Conservation (phyloP, 139 green algal species). For the Chlamydomonas sp. region DNA sequence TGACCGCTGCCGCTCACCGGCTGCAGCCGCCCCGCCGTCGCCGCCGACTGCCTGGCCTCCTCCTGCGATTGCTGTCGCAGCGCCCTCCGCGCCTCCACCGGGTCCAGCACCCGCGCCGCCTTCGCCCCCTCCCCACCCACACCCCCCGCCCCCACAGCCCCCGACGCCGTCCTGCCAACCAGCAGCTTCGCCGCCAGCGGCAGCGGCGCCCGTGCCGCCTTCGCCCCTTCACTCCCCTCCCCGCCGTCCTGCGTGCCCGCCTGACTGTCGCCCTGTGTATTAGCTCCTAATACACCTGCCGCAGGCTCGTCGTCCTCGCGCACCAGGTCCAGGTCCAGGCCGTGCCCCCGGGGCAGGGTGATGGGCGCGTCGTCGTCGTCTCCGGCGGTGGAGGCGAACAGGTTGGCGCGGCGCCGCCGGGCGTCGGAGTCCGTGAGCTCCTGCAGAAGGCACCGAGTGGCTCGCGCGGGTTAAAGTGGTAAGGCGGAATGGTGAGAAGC, state of each 20-base stretch:
- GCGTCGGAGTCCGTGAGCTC: conserved; percentile 24
- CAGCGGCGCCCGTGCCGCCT: background rate
- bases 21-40: background rate
- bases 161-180: no score
- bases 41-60: background rate
- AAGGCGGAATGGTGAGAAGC: background rate
- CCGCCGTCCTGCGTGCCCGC: background rate
- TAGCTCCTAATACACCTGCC: no score
- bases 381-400: background rate
- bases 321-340: conserved; percentile 28
- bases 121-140: no score
- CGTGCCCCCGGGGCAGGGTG: background rate
- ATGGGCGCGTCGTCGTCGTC: conserved; percentile 34
- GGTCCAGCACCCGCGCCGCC: background rate
- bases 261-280: background rate
- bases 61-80: conserved; percentile 10
- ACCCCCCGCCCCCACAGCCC: no score
- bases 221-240: background rate
- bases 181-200: no score
- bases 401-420: conserved; percentile 16
- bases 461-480: no score
- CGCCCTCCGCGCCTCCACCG: conserved; percentile 9
- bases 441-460: no score
- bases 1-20: background rate
- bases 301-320: background rate